phyloP scores from a whole-genome alignment of 768 basidiomycete species.

The Austroboletus festivus region DNA sequence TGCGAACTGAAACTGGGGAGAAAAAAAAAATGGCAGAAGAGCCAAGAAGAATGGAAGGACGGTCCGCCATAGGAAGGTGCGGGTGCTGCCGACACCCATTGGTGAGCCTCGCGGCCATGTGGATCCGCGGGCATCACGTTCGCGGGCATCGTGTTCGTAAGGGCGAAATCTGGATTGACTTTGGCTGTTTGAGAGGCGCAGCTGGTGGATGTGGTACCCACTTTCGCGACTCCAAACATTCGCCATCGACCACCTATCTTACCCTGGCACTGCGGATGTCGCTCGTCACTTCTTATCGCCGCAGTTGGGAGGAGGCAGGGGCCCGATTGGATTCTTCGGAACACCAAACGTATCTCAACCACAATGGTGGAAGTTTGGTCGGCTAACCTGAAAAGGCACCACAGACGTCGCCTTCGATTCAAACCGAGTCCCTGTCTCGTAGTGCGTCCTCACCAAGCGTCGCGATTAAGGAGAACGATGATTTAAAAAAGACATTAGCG shows the following conservation, averaged over 20 bases:
- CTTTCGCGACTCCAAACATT: neutral
- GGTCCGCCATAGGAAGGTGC: neutral
- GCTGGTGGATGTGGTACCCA: too few relatives aligned
- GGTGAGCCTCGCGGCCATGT: neutral
- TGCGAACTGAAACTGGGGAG: slow-evolving; percentile 1
- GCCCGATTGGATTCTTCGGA: neutral
- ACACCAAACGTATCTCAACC: neutral
- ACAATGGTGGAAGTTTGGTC: too few relatives aligned
- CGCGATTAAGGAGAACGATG: neutral
- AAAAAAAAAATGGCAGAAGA: neutral
- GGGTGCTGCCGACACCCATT: too few relatives aligned
- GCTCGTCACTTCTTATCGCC: too few relatives aligned
- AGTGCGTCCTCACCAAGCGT: neutral
- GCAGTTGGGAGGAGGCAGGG: too few relatives aligned
- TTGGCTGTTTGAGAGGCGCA: slow-evolving; percentile 12
- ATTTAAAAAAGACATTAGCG: neutral
- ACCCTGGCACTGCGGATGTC: slow-evolving; percentile 2
- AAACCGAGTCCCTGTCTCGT: neutral
- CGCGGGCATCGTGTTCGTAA: neutral
- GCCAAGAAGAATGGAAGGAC: neutral
- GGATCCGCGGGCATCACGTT: neutral
- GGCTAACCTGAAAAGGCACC: too few relatives aligned
- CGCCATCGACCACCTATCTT: neutral
- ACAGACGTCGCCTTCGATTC: neutral
- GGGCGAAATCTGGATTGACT: neutral